Evolutionary conservation across 768 basidiomycete genomes (phyloP).

Genomic region (Xerocomellus chrysenteron): DNA sequence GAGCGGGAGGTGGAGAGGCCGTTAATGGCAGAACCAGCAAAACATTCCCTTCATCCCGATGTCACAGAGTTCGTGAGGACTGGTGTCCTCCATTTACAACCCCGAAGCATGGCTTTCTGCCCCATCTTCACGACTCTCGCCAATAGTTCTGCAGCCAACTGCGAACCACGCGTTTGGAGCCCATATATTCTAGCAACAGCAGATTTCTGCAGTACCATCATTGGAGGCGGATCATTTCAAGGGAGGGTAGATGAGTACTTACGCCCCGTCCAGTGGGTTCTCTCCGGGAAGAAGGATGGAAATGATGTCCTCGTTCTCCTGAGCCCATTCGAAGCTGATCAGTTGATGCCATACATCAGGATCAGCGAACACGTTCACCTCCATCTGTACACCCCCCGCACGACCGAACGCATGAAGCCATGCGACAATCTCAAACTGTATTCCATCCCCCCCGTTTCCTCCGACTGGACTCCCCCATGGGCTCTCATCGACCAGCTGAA

Average conservation of each 20-base stretch:
- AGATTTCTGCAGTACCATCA: not conserved
- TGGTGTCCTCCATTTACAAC: not conserved
- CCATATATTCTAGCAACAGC: not conserved
- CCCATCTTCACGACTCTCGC: not conserved
- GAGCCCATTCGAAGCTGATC: not conserved
- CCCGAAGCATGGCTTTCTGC: not conserved
- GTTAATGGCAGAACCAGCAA: not conserved
- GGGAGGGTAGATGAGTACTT: not conserved
- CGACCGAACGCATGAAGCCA: not conserved
- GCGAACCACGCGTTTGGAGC: not conserved
- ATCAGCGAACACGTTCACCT: not conserved
- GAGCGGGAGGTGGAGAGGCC: not conserved
- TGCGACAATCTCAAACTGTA: not conserved
- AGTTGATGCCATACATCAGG: not conserved
- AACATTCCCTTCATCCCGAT: not conserved
- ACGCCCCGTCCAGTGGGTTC: not conserved
- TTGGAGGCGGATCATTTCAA: not conserved
- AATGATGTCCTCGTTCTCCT: too few relatives aligned
- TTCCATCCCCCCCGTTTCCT: not conserved
- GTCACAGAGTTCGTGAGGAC: not conserved
- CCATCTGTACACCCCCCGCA: not conserved
- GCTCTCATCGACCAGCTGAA: not conserved
- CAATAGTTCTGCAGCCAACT: not conserved
- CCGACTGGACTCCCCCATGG: not conserved
- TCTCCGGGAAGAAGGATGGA: too few relatives aligned